Evolutionary conservation across 1,139 yeast species (phyloP).

Genomic region (Kodamaea anthophila): DNA sequence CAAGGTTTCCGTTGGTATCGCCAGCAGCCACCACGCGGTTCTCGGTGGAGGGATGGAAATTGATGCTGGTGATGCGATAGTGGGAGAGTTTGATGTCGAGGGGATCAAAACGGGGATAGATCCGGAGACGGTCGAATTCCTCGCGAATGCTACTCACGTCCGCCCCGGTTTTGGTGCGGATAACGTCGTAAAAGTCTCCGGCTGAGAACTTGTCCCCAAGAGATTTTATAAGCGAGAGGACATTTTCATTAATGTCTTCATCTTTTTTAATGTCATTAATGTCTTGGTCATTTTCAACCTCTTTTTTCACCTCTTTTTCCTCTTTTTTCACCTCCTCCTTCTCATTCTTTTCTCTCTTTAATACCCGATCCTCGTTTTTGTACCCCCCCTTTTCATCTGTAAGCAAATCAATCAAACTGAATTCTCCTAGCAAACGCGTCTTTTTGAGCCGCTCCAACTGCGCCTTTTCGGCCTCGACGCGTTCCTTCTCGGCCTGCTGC

Average conservation of each 20-base stretch:
- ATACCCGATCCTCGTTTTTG: conserved; percentile 25
- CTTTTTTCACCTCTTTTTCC: conserved; percentile 10
- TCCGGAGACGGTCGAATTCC: conserved; percentile 43
- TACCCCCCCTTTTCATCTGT: conserved; percentile 35
- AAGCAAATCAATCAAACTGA: conserved; percentile 51
- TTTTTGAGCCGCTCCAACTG: conserved; percentile 47
- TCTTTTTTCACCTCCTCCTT: conserved; percentile 15
- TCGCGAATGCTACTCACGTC: conserved; percentile 43
- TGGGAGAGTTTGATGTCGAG: conserved; percentile 66
- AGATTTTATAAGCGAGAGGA: conserved; percentile 34
- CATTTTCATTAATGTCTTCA: conserved; percentile 23
- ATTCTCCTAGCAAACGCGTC: conserved; percentile 57
- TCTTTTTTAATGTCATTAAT: conserved; percentile 3
- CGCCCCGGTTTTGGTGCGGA: conserved; percentile 24
- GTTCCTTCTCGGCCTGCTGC: conserved; percentile 32
- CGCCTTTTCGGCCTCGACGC: conserved; percentile 29
- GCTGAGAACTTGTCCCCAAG: conserved; percentile 57
- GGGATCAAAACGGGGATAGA: conserved; percentile 58
- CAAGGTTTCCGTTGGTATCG: conserved; percentile 77
- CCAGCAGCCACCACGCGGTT: conserved; percentile 75
- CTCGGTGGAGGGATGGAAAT: conserved; percentile 66
- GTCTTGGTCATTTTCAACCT: conserved; percentile 7
- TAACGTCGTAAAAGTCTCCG: conserved; percentile 69
- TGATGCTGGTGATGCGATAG: conserved; percentile 66
- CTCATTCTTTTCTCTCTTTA: conserved; percentile 9